These are phyloP conservation scores for Tetradesmus lagerheimii DNA, from an alignment of 139 green algal genomes.

Conservation along the genomic window DNA sequence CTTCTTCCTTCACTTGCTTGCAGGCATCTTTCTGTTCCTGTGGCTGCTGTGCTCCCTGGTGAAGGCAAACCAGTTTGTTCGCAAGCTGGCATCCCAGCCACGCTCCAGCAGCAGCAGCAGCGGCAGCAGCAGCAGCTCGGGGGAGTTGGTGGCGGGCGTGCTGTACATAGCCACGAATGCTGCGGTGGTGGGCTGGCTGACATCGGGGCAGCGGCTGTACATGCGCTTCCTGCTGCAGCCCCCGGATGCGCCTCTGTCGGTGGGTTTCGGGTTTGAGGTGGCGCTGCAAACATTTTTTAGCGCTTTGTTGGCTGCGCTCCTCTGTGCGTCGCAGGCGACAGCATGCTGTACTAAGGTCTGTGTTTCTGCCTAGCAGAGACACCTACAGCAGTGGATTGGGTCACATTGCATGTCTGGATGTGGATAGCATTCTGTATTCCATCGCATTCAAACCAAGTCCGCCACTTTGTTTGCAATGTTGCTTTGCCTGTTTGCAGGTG, in stretches of 20 bases:
- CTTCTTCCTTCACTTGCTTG: not conserved
- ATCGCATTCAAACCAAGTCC: no score
- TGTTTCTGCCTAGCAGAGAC: no score
- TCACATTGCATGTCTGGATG: no score
- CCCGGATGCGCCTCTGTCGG: not conserved
- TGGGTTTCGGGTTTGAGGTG: no score
- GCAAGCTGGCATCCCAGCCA: not conserved
- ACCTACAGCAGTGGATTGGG: no score
- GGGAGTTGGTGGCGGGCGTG: constrained; percentile 25
- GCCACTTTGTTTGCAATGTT: no score
- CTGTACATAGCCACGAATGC: constrained; percentile 46
- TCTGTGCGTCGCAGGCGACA: no score
- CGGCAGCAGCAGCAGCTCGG: not conserved
- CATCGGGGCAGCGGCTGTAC: constrained; percentile 43
- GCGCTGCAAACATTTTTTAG: no score
- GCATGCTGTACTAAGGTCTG: no score
- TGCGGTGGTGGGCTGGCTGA: constrained; percentile 31
- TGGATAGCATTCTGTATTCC: no score
- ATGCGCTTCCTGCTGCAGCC: constrained; percentile 26
- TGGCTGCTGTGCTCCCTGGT: constrained; percentile 39
- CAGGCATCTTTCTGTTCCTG: constrained; percentile 43
- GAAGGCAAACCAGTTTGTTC: constrained; percentile 40
- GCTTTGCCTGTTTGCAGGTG: constrained; percentile 38
- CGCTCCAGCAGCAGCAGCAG: not conserved
- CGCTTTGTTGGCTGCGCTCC: no score